Base-by-base conservation (phyloP, 2,329 filamentous ascomycete species). In the Drechslerella stenobrocha region DNA sequence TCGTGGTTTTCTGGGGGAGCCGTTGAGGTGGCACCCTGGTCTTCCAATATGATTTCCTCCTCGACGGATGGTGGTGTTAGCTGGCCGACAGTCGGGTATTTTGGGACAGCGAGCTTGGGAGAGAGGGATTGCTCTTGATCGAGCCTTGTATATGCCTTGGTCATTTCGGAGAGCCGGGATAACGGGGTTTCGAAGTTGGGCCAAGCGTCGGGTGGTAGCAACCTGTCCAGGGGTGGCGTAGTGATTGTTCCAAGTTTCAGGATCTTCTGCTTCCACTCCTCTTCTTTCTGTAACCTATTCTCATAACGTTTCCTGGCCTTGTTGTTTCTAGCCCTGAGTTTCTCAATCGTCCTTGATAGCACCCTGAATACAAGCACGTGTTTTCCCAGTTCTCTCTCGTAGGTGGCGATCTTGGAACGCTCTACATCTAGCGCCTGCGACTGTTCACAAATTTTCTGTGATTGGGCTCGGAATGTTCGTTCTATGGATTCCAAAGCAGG, bases 321-420 rank as follows among this genome's bases (percentile, higher is more conserved):
- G 6, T 15, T 35, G 45, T 32, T 37, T 6, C 20, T 28, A 3
- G 40, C 15, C 13, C 34, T 30, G 26, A 63, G 7, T 1, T 40
- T 42, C 20, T 53, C 23, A 4, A 51, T 30, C 5, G 24, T 22
- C n/a, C 15, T 22, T 24, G 26, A 28, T 4, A 32, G 35, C 22
- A 66, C 11, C 13, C 53, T 32, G 30, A 52, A 42, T n/a, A n/a
- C n/a, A 7, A 37, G 15, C 28, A 26, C 26, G 8, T 15, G 20
- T 18, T 47, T 30, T 32, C 32, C 48, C 13, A 52, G 35, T 26
- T 66, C 59, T 15, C 22, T 40, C 28, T 66, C 53, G 23, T 48
- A 66, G 2, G 48, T 57, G 1, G 51, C 24, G 15, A 59, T 37
- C 8, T 59, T 66, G 6, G 32, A 28, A 34, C 32, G 46, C 37